Evolutionary conservation across 2,329 filamentous ascomycete genomes (phyloP), one percentile per base, ranked within the genome.

Genomic region (Claviceps africana): DNA sequence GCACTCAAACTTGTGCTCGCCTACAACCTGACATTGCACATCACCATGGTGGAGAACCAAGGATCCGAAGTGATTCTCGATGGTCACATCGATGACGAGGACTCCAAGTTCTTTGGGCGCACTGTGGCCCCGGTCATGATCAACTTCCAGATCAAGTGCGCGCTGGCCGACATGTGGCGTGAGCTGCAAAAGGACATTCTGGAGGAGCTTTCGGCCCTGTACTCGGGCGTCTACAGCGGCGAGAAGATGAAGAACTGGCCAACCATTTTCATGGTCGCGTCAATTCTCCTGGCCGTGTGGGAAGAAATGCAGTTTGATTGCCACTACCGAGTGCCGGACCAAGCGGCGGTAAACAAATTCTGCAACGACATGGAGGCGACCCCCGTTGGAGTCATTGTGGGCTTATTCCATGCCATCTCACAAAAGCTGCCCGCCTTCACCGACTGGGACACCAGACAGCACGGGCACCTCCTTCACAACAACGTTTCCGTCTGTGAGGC

Each of bases 171-270:
- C 63, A 94, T 96, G 88, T 97, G 91, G 91, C 89, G 91, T 58
- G 90, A 95, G 69, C 76, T 97, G 53, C 90, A 96, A 68, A 95
- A 94, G 73, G 91, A 96, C 61, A 89, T 96, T 39, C 77, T 97
- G 2, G 90, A 95, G 72, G 91, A 97, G 73, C 79, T 97, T 1
- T 96, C 91, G 1, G 73, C 81, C 7, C 78, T 97, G 15, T 97
- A 96, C 77, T 94, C 88, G n/a, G 95, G 89, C 57, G 91, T 97
- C 45, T 97, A 97, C 77, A 94, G 86, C 61, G 91, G 91, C 54
- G 91, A 96, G 68, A 91, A 94, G 70, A 81, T 96, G 61, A 96
- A 95, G 81, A 95, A 96, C 73, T 97, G 91, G 91, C 91, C 91
- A 2, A 96, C 90, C 48, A 97, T 97, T 67, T 97, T 96, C 77